phyloP scores from a whole-genome alignment of 805 yeast species.

The Ogataea haglerorum region DNA sequence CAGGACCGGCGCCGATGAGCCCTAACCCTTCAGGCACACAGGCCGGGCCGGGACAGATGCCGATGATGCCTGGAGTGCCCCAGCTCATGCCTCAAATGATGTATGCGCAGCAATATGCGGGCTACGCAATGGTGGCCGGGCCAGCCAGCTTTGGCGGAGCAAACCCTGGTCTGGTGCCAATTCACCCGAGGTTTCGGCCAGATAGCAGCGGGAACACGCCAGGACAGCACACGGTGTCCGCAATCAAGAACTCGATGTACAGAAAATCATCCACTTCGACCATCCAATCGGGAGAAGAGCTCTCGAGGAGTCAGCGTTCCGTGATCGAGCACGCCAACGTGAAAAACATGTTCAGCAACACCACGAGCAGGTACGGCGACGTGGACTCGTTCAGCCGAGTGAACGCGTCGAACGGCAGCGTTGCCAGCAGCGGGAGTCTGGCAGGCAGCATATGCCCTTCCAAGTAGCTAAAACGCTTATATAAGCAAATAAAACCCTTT shows the following conservation, averaged over 20 bases:
- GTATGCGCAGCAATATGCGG: constrained; percentile 7
- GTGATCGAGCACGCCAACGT: constrained; percentile 22
- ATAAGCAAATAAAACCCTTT: not conserved
- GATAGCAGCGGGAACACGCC: constrained; percentile 7
- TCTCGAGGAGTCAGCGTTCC: constrained; percentile 16
- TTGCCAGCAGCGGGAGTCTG: constrained; percentile 20
- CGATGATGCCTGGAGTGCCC: constrained; percentile 5
- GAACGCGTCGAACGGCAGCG: constrained; percentile 18
- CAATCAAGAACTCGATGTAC: constrained; percentile 21
- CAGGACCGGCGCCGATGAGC: not conserved
- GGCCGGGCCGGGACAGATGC: not conserved
- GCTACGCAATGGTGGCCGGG: constrained; percentile 11
- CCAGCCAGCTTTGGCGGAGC: constrained; percentile 1
- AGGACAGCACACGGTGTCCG: constrained; percentile 14
- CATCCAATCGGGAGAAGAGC: constrained; percentile 22
- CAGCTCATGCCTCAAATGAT: constrained; percentile 7
- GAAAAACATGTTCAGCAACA: constrained; percentile 19
- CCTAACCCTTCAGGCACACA: not conserved
- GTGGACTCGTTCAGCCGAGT: constrained; percentile 17
- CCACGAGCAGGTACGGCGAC: constrained; percentile 22
- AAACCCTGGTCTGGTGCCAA: constrained; percentile 9
- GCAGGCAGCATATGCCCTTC: constrained; percentile 16
- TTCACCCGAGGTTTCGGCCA: constrained; percentile 21
- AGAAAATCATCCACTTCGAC: constrained; percentile 22
- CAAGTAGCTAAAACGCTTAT: constrained; percentile 1